These are phyloP conservation scores for Cairneyella variabilis DNA, from an alignment of 495 filamentous ascomycete genomes.

Conservation along the genomic window DNA sequence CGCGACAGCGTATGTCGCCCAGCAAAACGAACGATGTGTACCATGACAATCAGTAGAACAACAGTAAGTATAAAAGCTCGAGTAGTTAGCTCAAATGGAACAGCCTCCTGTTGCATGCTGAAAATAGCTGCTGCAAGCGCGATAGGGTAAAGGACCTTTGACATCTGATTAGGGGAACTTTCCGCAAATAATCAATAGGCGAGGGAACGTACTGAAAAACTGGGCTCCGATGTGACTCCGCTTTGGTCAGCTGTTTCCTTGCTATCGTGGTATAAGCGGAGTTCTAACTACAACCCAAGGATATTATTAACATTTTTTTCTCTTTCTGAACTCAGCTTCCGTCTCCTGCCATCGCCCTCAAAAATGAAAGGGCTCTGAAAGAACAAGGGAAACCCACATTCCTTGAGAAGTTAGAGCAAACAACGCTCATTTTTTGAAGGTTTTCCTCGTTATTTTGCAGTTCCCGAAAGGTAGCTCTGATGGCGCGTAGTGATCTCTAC, in stretches of 20 bases:
- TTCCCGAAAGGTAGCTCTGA: background rate
- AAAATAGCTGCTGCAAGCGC: slow-evolving; percentile 5
- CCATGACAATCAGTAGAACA: background rate
- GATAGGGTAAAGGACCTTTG: slow-evolving; percentile 5
- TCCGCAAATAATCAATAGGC: background rate
- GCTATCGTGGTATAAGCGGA: background rate
- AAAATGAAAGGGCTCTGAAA: background rate
- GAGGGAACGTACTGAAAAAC: background rate
- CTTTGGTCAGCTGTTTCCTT: slow-evolving; percentile 2
- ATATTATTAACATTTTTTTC: background rate
- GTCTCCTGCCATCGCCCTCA: too few relatives aligned
- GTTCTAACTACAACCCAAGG: background rate
- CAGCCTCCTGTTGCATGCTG: slow-evolving; percentile 1
- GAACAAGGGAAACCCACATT: background rate
- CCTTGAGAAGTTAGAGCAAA: background rate
- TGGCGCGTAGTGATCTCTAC: background rate
- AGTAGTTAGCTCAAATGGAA: background rate
- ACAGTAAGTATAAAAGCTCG: background rate
- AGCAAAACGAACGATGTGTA: background rate
- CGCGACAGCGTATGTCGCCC: background rate
- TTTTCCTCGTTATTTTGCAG: background rate
- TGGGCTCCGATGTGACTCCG: background rate
- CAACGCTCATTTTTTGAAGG: background rate
- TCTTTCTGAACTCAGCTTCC: background rate
- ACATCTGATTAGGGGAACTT: background rate